phyloP scores from a whole-genome alignment of 2,329 filamentous ascomycete species.

The Phaeomoniella chlamydospora region DNA sequence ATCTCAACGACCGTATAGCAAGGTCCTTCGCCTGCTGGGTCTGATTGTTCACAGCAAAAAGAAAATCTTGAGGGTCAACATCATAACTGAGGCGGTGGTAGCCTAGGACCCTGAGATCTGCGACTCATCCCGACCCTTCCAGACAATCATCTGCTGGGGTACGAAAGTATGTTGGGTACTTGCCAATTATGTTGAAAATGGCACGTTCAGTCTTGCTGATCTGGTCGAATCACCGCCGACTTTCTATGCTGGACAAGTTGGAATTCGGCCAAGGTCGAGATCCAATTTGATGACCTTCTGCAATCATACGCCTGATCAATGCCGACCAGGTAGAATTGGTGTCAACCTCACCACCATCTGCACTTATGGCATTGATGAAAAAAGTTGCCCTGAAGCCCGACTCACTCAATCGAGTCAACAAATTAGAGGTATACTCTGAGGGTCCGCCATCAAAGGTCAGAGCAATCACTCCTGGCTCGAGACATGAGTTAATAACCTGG shows the following conservation, averaged over 20 bases:
- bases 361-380: slow-evolving; percentile 37
- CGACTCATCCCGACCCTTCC: slow-evolving; percentile 23
- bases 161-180: slow-evolving; percentile 38
- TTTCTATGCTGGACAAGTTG: slow-evolving; percentile 25
- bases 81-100: no score
- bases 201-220: slow-evolving; percentile 33
- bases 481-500: no score
- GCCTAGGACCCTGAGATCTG: slow-evolving; percentile 29
- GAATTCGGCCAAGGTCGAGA: slow-evolving; percentile 39
- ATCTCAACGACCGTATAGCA: not conserved
- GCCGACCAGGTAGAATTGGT: slow-evolving; percentile 19
- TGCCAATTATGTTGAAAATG: slow-evolving; percentile 30
- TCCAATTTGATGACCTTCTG: slow-evolving; percentile 33
- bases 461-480: slow-evolving; percentile 43
- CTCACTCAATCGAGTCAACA: slow-evolving; percentile 45
- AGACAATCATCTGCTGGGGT: slow-evolving; percentile 33
- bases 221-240: slow-evolving; percentile 22
- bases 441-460: slow-evolving; percentile 57
- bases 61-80: no score
- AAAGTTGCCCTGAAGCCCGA: slow-evolving; percentile 54
- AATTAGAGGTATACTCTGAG: slow-evolving; percentile 43
- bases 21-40: not conserved
- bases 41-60: no score
- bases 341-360: slow-evolving; percentile 21
- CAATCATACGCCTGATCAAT: slow-evolving; percentile 25